These are phyloP conservation scores for Trypethelium eluteriae DNA, from an alignment of 495 filamentous ascomycete species.

Conservation along the genomic window DNA sequence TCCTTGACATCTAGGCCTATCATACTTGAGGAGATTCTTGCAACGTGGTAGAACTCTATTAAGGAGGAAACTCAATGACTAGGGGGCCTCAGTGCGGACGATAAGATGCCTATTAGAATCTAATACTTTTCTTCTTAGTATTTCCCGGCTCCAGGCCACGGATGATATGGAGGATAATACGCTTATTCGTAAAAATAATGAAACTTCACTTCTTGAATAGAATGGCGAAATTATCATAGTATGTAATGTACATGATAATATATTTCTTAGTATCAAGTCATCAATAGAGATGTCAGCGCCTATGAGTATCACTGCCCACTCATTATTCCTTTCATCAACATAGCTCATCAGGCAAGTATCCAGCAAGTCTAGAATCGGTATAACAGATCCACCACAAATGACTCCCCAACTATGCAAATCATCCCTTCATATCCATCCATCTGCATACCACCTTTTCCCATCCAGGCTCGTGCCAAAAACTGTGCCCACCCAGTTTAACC, in stretches of 20 bases:
- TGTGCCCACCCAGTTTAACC: too few species aligned
- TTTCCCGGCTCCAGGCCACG: too few species aligned
- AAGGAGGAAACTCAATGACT: too few species aligned
- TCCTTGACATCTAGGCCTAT: too few species aligned
- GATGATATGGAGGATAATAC: too few species aligned
- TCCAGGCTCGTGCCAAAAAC: too few species aligned
- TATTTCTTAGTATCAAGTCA: background rate
- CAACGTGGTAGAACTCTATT: too few species aligned
- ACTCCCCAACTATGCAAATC: background rate
- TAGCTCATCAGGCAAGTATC: background rate
- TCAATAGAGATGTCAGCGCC: background rate
- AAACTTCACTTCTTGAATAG: background rate
- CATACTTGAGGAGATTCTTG: too few species aligned
- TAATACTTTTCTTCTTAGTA: too few species aligned
- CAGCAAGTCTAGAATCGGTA: background rate
- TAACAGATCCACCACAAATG: background rate
- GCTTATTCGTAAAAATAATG: too few species aligned
- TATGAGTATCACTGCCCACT: background rate
- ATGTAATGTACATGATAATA: background rate
- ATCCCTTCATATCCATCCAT: background rate
- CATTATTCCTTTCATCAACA: background rate
- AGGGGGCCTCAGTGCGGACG: too few species aligned
- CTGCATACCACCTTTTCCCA: background rate
- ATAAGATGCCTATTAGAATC: too few species aligned
- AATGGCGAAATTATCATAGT: background rate